phyloP scores from a whole-genome alignment of 306 rosid species.

The Canavalia ensiformis region DNA sequence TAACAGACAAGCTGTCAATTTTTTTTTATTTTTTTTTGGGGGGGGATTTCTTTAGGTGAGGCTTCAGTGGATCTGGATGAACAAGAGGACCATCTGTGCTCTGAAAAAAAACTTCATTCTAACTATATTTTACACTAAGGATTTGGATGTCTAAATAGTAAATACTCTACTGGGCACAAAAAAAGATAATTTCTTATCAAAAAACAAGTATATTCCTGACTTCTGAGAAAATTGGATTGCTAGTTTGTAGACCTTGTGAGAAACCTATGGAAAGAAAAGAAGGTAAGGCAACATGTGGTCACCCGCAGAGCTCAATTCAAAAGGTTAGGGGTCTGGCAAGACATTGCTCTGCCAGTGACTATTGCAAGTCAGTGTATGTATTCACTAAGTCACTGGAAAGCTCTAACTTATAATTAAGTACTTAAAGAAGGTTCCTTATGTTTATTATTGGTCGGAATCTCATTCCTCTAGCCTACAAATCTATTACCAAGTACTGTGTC shows the following conservation, averaged over 20 bases:
- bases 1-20: neutral
- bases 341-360: conserved; percentile 18
- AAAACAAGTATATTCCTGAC: conserved; percentile 15
- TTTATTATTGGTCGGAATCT: neutral
- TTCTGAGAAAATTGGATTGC: neutral
- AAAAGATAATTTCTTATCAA: conserved; percentile 13
- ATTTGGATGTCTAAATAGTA: neutral
- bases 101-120: neutral
- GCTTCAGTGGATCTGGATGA: neutral
- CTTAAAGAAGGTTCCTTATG: neutral
- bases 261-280: neutral
- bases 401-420: conserved; percentile 2
- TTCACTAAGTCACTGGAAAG: conserved; percentile 11
- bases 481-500: neutral
- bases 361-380: conserved; percentile 15
- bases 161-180: neutral
- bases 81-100: neutral
- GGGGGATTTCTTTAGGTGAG: neutral
- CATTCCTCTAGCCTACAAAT: neutral
- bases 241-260: neutral
- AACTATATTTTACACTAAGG: conserved; percentile 10
- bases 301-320: neutral
- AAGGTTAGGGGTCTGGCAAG: conserved; percentile 23
- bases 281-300: neutral
- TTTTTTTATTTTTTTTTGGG: neutral